A percentile compares a stretch with the other conserved stretches of the same genome.
phyloP scores from a whole-genome alignment of 1,284 basidiomycete species.

The Inonotus hispidus region DNA sequence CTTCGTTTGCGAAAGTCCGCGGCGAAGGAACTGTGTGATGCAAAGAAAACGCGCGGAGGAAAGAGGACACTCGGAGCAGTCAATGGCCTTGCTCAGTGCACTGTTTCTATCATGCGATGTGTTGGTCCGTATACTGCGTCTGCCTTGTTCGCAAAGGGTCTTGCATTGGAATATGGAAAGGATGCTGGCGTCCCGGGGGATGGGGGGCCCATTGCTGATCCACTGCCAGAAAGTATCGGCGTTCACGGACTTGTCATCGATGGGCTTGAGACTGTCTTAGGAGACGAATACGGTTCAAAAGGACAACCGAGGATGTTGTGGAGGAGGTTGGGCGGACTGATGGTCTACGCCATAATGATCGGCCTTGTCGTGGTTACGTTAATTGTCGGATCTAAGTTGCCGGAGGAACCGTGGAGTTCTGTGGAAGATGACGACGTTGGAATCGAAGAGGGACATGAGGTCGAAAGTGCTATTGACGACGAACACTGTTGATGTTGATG shows the following conservation, averaged over 20 bases:
- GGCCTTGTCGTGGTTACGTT: slow-evolving; percentile 22
- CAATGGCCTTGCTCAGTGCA: slow-evolving; percentile 44
- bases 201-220: background rate
- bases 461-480: background rate
- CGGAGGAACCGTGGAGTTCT: slow-evolving; percentile 9
- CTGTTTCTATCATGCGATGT: slow-evolving; percentile 47
- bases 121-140: slow-evolving; percentile 43
- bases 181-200: background rate
- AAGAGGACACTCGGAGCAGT: slow-evolving; percentile 28
- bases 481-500: background rate
- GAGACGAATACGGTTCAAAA: background rate
- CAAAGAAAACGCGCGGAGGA: slow-evolving; percentile 22
- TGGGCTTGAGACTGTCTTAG: background rate
- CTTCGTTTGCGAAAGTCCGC: slow-evolving; percentile 11
- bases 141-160: slow-evolving; percentile 29
- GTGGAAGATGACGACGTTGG: background rate
- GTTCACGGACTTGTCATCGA: background rate
- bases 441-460: slow-evolving; percentile 11
- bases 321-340: background rate
- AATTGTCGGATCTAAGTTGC: slow-evolving; percentile 19
- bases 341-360: slow-evolving; percentile 16
- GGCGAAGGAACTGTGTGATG: slow-evolving; percentile 6
- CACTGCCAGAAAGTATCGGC: background rate
- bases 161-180: slow-evolving; percentile 8
- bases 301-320: background rate